Evolutionary conservation across 768 basidiomycete genomes (phyloP).

Genomic region (Tephrocybe sp.): DNA sequence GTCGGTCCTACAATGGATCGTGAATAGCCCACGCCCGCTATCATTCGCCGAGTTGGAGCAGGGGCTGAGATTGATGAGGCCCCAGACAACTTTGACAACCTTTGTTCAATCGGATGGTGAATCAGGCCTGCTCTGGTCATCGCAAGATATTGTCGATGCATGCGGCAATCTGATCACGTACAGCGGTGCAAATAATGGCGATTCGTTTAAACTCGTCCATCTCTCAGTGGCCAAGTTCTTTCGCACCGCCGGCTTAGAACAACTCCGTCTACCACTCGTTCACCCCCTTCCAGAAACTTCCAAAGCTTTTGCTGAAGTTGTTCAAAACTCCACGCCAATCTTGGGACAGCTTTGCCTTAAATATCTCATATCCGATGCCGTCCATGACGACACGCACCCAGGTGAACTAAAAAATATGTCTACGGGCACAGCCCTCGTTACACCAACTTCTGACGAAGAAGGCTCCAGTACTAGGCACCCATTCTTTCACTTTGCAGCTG

Average conservation of each 20-base stretch:
- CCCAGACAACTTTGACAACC: background rate
- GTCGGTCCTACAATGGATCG: background rate
- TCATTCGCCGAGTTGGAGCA: background rate
- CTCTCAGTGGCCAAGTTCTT: background rate
- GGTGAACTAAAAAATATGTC: background rate
- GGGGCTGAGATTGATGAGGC: background rate
- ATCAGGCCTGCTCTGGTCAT: background rate
- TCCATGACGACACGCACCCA: background rate
- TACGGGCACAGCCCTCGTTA: background rate
- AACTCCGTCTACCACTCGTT: background rate
- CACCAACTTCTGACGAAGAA: background rate
- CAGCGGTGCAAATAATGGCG: background rate
- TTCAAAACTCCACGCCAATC: background rate
- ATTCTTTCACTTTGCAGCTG: background rate
- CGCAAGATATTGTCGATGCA: background rate
- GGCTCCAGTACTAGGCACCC: background rate
- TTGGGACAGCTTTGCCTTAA: background rate
- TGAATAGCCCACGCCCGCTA: background rate
- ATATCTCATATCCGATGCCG: background rate
- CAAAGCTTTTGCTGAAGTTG: background rate
- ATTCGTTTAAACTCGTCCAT: background rate
- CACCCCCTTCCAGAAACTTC: background rate
- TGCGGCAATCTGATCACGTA: background rate
- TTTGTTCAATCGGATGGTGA: background rate
- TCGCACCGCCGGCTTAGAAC: background rate